Evolutionary conservation across 2,329 filamentous ascomycete genomes (phyloP).

Genomic region (Cladosporium sp.): DNA sequence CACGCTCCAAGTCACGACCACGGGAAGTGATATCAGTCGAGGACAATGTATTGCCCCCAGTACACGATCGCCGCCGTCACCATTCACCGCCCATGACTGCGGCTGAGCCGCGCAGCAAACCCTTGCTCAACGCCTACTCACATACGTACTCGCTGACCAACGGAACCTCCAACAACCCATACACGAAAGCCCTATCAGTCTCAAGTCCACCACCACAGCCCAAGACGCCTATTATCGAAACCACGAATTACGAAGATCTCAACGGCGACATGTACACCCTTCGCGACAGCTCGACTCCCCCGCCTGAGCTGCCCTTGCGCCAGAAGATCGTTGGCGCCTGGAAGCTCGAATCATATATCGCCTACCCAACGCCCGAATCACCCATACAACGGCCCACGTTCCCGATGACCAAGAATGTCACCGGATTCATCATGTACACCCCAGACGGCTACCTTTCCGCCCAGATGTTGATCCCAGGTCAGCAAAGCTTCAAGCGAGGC

Average conservation of each 20-base stretch:
- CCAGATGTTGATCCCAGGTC: conserved; percentile 42
- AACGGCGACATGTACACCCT: conserved; percentile 39
- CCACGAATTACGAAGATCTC: conserved; percentile 37
- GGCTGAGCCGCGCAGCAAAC: conserved; percentile 20
- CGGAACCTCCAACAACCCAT: conserved; percentile 18
- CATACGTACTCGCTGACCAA: conserved; percentile 19
- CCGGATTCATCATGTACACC: conserved; percentile 44
- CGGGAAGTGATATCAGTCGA: conserved; percentile 27
- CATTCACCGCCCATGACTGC: conserved; percentile 28
- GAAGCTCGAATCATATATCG: conserved; percentile 43
- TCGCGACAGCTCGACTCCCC: conserved; percentile 33
- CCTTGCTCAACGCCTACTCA: conserved; percentile 11
- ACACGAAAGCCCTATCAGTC: conserved; percentile 21
- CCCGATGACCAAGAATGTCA: conserved; percentile 42
- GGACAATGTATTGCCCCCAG: conserved; percentile 29
- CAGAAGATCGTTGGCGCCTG: conserved; percentile 41
- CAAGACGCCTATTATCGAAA: conserved; percentile 13
- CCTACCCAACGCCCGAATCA: conserved; percentile 42
- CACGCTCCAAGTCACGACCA: conserved; percentile 35
- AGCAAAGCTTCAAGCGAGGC: conserved; percentile 42
- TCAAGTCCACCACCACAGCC: conserved; percentile 18
- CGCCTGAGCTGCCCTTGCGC: conserved; percentile 35
- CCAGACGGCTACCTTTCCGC: conserved; percentile 44
- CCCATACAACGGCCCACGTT: conserved; percentile 38
- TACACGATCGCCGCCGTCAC: conserved; percentile 26